Evolutionary conservation across 2,329 filamentous ascomycete genomes (phyloP).

Genomic region (Colletotrichum sojae): DNA sequence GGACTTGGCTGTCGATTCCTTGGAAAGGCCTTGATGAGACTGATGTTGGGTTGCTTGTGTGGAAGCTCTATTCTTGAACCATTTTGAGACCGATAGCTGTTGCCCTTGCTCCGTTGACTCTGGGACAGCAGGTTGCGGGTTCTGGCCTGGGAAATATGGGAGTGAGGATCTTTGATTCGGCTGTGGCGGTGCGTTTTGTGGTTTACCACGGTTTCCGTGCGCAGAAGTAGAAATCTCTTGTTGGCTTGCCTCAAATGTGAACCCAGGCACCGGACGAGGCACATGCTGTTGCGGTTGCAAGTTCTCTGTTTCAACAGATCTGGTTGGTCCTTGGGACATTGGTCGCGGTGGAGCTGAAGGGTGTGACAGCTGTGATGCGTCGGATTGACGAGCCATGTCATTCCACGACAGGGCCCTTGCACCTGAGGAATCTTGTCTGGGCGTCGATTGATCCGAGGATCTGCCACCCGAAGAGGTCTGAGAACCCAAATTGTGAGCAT

Average conservation of each 20-base stretch:
- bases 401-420: conserved; percentile 13
- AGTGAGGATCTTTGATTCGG: conserved; percentile 2
- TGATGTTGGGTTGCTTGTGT: conserved; percentile 28
- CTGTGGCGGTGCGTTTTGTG: not conserved
- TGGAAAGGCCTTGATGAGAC: conserved; percentile 38
- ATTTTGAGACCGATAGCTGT: conserved; percentile 33
- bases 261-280: not conserved
- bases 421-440: not conserved
- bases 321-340: not conserved
- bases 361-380: conserved; percentile 14
- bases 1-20: conserved; percentile 44
- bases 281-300: not conserved
- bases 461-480: not conserved
- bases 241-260: not conserved
- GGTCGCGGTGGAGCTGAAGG: conserved; percentile 14
- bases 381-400: not conserved
- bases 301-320: not conserved
- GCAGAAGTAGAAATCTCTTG: not conserved
- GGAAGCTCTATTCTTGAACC: conserved; percentile 38
- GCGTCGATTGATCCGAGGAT: conserved; percentile 11
- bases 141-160: not conserved
- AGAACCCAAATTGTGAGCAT: conserved; percentile 5
- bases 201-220: not conserved
- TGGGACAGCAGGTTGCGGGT: conserved; percentile 6
- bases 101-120: not conserved